Evolutionary conservation across 495 filamentous ascomycete genomes (phyloP).

Genomic region (Saxophila tyrrhenica): DNA sequence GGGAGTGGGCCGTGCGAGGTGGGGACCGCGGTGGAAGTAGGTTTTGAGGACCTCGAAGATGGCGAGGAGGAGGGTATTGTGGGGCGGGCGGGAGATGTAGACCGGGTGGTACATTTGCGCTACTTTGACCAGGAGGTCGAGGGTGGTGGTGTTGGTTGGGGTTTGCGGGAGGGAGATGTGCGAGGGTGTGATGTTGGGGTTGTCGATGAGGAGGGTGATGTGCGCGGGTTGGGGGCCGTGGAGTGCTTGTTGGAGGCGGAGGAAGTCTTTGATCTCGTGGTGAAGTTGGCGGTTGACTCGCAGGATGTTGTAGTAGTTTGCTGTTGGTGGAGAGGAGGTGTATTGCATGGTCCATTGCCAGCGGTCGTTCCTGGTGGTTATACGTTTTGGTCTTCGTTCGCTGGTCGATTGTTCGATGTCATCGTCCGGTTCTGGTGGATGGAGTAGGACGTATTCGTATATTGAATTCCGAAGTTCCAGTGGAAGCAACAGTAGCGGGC

Average conservation of each 20-base stretch:
- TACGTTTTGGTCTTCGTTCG: not conserved
- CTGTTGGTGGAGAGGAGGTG: not conserved
- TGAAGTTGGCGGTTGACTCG: not conserved
- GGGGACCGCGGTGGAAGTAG: not conserved
- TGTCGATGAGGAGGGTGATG: not conserved
- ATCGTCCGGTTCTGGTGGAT: not conserved
- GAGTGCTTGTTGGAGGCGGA: not conserved
- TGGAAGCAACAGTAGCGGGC: not conserved
- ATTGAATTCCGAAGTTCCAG: not conserved
- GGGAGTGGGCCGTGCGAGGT: not conserved
- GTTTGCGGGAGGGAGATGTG: not conserved
- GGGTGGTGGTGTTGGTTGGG: not conserved
- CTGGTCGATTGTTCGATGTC: not conserved
- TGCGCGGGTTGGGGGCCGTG: not conserved
- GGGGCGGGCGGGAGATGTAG: not conserved
- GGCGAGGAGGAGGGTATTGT: not conserved
- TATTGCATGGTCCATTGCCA: not conserved
- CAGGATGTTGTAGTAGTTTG: conserved; percentile 1
- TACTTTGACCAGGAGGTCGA: conserved; percentile 1
- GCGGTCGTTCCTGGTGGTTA: not conserved
- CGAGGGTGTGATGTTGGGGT: not conserved
- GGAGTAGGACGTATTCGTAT: not conserved
- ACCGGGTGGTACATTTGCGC: conserved; percentile 1
- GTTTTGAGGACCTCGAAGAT: conserved; percentile 1
- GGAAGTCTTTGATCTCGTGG: not conserved